phyloP scores from a whole-genome alignment of 2,329 filamentous ascomycete species.

The Myriosclerotinia curreyana region DNA sequence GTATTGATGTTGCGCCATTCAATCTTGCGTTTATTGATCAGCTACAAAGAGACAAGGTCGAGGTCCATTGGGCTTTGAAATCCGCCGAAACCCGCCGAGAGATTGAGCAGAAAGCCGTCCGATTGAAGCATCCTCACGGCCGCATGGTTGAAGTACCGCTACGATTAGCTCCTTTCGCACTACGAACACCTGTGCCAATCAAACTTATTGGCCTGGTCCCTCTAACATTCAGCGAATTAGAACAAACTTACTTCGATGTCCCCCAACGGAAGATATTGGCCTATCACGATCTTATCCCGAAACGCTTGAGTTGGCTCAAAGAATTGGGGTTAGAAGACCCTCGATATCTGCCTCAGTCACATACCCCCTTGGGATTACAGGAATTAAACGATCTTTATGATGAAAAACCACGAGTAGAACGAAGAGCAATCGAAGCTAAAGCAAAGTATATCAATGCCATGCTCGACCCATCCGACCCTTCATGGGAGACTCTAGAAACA shows the following conservation, averaged over 20 bases:
- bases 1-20: slow-evolving; percentile 3
- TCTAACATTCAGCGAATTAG: neutral
- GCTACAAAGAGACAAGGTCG: neutral
- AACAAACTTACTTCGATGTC: neutral
- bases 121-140: neutral
- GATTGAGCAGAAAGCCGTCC: slow-evolving; percentile 5
- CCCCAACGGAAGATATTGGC: neutral
- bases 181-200: slow-evolving; percentile 1
- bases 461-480: neutral
- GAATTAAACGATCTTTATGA: slow-evolving; percentile 4
- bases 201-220: neutral
- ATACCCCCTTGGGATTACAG: neutral
- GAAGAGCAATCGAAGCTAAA: slow-evolving; percentile 11
- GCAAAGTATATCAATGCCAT: slow-evolving; percentile 2
- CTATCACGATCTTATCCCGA: neutral
- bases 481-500: neutral
- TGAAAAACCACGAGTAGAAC: neutral
- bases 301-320: slow-evolving; percentile 4
- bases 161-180: neutral
- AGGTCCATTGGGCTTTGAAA: slow-evolving; percentile 14
- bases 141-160: neutral
- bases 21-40: neutral
- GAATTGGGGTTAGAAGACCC: neutral
- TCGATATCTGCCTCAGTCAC: neutral
- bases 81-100: neutral